Evolutionary conservation across 192 early-diverging fungal genomes (phyloP).

Genomic region (Phycomyces nitens): DNA sequence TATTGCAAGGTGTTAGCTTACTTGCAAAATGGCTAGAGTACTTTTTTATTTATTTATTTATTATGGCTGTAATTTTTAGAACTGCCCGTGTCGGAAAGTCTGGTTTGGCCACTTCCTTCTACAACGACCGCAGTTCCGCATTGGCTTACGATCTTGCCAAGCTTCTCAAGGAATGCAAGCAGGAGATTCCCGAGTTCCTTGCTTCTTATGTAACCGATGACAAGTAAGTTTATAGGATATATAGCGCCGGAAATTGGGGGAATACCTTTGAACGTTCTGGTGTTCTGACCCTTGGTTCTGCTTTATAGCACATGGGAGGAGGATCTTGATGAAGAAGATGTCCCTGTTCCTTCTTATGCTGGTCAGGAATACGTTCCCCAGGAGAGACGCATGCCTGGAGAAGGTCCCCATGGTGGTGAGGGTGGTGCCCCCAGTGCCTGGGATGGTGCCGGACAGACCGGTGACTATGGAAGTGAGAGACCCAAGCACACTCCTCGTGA

Average conservation of each 20-base stretch:
- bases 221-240: conserved; percentile 23
- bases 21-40: too few relatives aligned
- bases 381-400: conserved; percentile 19
- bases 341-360: conserved; percentile 31
- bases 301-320: conserved; percentile 32
- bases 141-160: conserved; percentile 52
- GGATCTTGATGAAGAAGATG: conserved; percentile 35
- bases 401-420: conserved; percentile 19
- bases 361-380: conserved; percentile 27
- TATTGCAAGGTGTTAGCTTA: too few relatives aligned
- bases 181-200: conserved; percentile 65
- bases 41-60: neutral
- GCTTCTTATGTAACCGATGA: conserved; percentile 25
- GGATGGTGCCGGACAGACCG: conserved; percentile 13
- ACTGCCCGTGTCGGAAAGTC: conserved; percentile 62
- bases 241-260: too few relatives aligned
- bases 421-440: conserved; percentile 23
- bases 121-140: conserved; percentile 38
- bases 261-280: too few relatives aligned
- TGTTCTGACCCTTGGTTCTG: too few relatives aligned
- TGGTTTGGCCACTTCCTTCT: conserved; percentile 59
- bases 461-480: conserved; percentile 9
- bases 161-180: conserved; percentile 51
- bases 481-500: conserved; percentile 8
- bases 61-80: conserved; percentile 19